A percentile compares a stretch with the other conserved stretches of the same genome.
Conservation (phyloP, 75 land plant genomes). For the Picea sitchensis region DNA sequence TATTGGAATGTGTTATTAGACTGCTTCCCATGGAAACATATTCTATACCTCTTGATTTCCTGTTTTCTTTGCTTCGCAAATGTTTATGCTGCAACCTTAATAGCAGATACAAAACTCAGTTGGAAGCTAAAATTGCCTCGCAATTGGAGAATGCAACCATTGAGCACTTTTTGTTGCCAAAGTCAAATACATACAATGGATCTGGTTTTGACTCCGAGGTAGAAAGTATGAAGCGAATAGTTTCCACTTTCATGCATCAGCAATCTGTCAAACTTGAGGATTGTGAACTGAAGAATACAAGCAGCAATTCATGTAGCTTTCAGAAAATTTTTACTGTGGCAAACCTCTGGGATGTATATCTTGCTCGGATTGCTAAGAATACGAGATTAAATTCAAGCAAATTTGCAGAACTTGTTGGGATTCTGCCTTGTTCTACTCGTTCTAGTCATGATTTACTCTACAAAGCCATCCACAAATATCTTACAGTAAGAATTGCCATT, state of each 20-base stretch:
- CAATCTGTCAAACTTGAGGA: background rate
- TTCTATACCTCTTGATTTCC: conserved; percentile 67
- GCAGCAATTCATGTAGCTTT: conserved; percentile 15
- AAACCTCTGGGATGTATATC: conserved; percentile 75
- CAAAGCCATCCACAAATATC: conserved; percentile 56
- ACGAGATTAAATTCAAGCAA: conserved; percentile 29
- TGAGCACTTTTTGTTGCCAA: conserved; percentile 54
- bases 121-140: conserved; percentile 51
- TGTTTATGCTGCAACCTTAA: conserved; percentile 31
- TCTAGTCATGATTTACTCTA: conserved; percentile 70
- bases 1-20: conserved; percentile 55
- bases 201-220: conserved; percentile 26
- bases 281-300: background rate
- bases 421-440: conserved; percentile 43
- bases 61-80: conserved; percentile 60
- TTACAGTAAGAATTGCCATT: conserved; percentile 41
- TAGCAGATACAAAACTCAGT: conserved; percentile 22
- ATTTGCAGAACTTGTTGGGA: conserved; percentile 64
- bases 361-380: conserved; percentile 50
- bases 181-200: background rate
- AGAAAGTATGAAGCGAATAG: conserved; percentile 57
- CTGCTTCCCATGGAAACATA: conserved; percentile 37
- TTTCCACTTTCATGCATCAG: conserved; percentile 19
- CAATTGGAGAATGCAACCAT: conserved; percentile 58
- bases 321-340: conserved; percentile 32